Conservation (phyloP, 805 yeast species). For the Teunomyces gatunensis region DNA sequence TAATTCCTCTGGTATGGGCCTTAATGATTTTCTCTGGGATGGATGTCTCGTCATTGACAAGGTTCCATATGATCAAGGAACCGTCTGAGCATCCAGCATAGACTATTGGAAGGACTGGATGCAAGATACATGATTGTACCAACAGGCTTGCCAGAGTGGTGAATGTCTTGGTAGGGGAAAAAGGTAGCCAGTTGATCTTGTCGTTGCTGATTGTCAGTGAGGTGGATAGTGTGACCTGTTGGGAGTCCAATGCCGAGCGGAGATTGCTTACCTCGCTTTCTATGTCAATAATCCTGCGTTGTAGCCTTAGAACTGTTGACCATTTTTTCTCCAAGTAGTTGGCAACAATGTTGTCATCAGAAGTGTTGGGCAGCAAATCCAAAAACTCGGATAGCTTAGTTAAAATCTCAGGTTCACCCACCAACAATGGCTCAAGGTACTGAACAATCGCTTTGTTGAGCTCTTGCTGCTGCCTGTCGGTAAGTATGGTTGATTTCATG, state of each 20-base stretch:
- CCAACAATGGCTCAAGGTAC: conserved; percentile 39
- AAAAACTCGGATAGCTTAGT: conserved; percentile 10
- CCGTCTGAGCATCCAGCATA: conserved; percentile 75
- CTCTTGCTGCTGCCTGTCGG: conserved; percentile 32
- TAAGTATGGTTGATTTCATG: conserved; percentile 16
- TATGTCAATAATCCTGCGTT: conserved; percentile 66
- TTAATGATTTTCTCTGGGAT: conserved; percentile 58
- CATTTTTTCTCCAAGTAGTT: conserved; percentile 73
- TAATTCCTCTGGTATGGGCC: conserved; percentile 77
- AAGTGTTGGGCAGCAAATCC: conserved; percentile 4
- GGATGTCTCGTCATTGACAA: conserved; percentile 50
- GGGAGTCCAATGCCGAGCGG: conserved; percentile 39
- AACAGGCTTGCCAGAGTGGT: conserved; percentile 55
- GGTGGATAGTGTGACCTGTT: conserved; percentile 5
- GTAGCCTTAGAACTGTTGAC: conserved; percentile 80
- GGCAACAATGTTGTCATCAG: conserved; percentile 26
- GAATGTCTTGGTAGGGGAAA: conserved; percentile 40
- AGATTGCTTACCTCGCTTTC: conserved; percentile 57
- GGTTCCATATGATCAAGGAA: conserved; percentile 67
- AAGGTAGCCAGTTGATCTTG: conserved; percentile 64
- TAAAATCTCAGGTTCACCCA: conserved; percentile 14
- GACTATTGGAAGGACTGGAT: conserved; percentile 67
- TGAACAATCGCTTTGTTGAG: conserved; percentile 38
- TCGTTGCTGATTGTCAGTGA: conserved; percentile 14
- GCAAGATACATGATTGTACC: conserved; percentile 63